Evolutionary conservation across 768 basidiomycete species (phyloP), one percentile per base, ranked within the genome.

Genomic region (Tricholoma sp.): DNA sequence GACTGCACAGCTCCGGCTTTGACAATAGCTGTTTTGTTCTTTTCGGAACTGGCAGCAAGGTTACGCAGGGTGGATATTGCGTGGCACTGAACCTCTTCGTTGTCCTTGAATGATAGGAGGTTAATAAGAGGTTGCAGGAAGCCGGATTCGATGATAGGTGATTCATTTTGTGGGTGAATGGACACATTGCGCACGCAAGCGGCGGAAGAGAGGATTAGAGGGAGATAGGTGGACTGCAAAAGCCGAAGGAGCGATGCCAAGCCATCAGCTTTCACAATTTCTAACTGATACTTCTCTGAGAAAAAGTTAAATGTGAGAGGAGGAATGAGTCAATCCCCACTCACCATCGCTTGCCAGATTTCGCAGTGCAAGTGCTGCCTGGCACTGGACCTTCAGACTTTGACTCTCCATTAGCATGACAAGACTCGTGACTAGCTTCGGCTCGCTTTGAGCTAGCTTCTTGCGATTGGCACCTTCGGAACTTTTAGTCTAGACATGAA

Each of bases 121-220:
- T 93, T 94, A 70, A 99, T 98, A 39, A 99, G 76, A 0, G 97
- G 97, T 65, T 93, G 89, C 59, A 98, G 74, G 79, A 99, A 99
- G 17, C 96, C 96, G 34, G 94, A 91, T 65, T 99, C 97, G 70
- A 99, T 99, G 70, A 99, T 99, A 15, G 96, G 97, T 1, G 94
- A 97, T 72, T 98, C 97, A 78, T 99, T 99, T 68, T 87, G 85
- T 0, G 97, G 97, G 70, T 98, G 97, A 57, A 98, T 99, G 6
- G 96, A 98, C 33, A 99, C 97, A 66, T 99, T 99, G 59, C 97
- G 92, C 48, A 98, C 96, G 68, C 97, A 99, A 0, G 97, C 97
- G 45, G 97, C 97, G 45, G 96, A 93, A 3, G 97, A 98, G 44
- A 99, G 85, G 64, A 99, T 98, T 60, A 98, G 86, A 18, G 97